A percentile compares a stretch with the other conserved stretches of the same genome.
These are phyloP conservation scores for Sideroxylon spinosum DNA, from an alignment of 179 eudicot genomes.

Conservation along the genomic window DNA sequence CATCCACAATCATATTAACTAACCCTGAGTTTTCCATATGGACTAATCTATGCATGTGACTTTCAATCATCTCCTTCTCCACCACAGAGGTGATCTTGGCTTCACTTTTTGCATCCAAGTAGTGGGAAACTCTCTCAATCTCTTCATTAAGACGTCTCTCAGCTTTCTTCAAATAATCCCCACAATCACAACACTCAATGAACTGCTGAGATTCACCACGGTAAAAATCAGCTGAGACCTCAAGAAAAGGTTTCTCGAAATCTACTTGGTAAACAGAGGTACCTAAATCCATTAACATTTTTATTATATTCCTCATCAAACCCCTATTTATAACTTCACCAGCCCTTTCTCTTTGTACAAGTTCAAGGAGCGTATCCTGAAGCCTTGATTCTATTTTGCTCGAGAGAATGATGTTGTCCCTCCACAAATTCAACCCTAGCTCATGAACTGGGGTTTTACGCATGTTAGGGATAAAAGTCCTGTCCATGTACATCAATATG, in stretches of 20 bases:
- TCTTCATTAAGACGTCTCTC: constrained; percentile 85
- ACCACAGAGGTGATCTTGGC: constrained; percentile 76
- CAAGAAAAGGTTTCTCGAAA: constrained; percentile 82
- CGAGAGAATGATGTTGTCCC: constrained; percentile 69
- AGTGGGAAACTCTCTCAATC: constrained; percentile 82
- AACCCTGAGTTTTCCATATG: constrained; percentile 93
- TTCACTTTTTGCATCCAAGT: constrained; percentile 76
- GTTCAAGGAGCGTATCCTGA: constrained; percentile 61
- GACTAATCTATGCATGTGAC: constrained; percentile 71
- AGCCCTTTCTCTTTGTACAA: constrained; percentile 56
- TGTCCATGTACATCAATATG: constrained; percentile 94
- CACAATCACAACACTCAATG: constrained; percentile 92
- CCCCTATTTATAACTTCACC: constrained; percentile 66
- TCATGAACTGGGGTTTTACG: constrained; percentile 81
- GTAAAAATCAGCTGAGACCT: constrained; percentile 70
- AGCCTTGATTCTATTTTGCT: constrained; percentile 66
- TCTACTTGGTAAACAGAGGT: constrained; percentile 79
- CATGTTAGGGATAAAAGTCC: constrained; percentile 77
- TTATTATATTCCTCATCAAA: constrained; percentile 54
- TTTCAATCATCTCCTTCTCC: constrained; percentile 82
- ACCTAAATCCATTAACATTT: constrained; percentile 75
- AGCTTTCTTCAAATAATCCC: constrained; percentile 77
- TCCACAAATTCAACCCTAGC: constrained; percentile 84
- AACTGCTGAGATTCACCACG: constrained; percentile 74
- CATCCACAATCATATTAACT: constrained; percentile 76